Evolutionary conservation across 164 flowering plant species (phyloP).

Genomic region (Aristolochia fimbriata): DNA sequence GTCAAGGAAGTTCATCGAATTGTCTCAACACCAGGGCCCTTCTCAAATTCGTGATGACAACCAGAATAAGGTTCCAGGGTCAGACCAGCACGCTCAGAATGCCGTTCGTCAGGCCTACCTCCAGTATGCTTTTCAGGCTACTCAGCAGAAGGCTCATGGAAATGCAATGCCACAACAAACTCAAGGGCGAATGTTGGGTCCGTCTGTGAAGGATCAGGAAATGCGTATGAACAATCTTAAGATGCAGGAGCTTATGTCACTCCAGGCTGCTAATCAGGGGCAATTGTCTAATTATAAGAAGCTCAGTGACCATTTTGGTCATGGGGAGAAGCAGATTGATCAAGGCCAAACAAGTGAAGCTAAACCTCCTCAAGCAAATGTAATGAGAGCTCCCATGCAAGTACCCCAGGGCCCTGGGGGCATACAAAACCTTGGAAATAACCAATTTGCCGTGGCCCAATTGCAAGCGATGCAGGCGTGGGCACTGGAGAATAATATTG

Average conservation of each 20-base stretch:
- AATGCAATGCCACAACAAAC: slow-evolving; percentile 42
- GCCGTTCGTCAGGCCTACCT: slow-evolving; percentile 67
- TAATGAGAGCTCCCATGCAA: slow-evolving; percentile 36
- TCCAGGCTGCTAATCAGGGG: slow-evolving; percentile 58
- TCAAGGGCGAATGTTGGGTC: slow-evolving; percentile 48
- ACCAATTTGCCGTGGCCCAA: slow-evolving; percentile 62
- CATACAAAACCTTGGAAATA: slow-evolving; percentile 43
- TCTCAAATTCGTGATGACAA: slow-evolving; percentile 45
- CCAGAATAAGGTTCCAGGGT: slow-evolving; percentile 50
- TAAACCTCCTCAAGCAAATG: slow-evolving; percentile 33
- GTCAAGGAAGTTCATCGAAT: slow-evolving; percentile 40
- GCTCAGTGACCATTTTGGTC: slow-evolving; percentile 41
- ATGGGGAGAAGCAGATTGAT: slow-evolving; percentile 54
- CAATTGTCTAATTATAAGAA: slow-evolving; percentile 62
- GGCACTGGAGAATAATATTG: slow-evolving; percentile 84
- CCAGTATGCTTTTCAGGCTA: slow-evolving; percentile 64
- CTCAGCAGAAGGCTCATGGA: slow-evolving; percentile 62
- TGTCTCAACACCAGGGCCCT: slow-evolving; percentile 55
- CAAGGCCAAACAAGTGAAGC: slow-evolving; percentile 37
- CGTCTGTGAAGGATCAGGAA: slow-evolving; percentile 67
- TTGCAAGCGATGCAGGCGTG: slow-evolving; percentile 77
- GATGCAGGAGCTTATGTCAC: slow-evolving; percentile 63
- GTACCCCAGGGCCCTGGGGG: slow-evolving; percentile 41
- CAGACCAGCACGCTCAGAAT: slow-evolving; percentile 52
- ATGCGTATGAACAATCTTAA: slow-evolving; percentile 40